Evolutionary conservation across 75 land plant genomes (phyloP), one percentile per base, ranked within the genome.

Genomic region (Selaginella tamariscina): DNA sequence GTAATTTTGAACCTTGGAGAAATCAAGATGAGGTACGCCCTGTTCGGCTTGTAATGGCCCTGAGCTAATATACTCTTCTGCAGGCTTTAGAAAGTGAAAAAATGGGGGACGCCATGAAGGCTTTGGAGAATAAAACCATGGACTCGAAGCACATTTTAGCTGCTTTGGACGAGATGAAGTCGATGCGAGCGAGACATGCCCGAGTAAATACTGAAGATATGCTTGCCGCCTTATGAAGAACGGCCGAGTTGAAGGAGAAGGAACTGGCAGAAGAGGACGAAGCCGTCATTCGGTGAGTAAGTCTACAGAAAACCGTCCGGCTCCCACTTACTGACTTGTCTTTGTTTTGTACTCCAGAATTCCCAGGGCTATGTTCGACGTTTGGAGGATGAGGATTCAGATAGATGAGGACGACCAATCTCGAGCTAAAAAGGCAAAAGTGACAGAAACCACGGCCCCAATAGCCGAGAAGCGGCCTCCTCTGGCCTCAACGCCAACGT

Each of bases 1-100:
- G 1, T 62, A 29, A 27, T 1, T 0, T 26, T 62, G 1, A 27
- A 62, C 20, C 64, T 1, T 26, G 18, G 94, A 89, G 94, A 63
- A 77, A 81, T 11, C 80, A 82, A 62, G 28, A 62, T 62, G 0
- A 0, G 26, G 1, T 20, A n/a, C n/a, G n/a, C n/a, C n/a, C n/a
- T n/a, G n/a, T n/a, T n/a, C n/a, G n/a, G n/a, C n/a, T n/a, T n/a
- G n/a, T n/a, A n/a, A n/a, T n/a, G n/a, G n/a, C n/a, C n/a, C n/a
- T n/a, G n/a, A n/a, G n/a, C n/a, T n/a, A n/a, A n/a, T n/a, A n/a
- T n/a, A n/a, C n/a, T n/a, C n/a, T n/a, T n/a, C n/a, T n/a, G n/a
- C n/a, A n/a, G n/a, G n/a, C n/a, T n/a, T n/a, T n/a, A n/a, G n/a
- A 62, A 62, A 24, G 1, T 26, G 24, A 26, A 1, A 33, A 66